phyloP scores from a whole-genome alignment of 1,284 basidiomycete genomes.

The Neonothopanus nambi region DNA sequence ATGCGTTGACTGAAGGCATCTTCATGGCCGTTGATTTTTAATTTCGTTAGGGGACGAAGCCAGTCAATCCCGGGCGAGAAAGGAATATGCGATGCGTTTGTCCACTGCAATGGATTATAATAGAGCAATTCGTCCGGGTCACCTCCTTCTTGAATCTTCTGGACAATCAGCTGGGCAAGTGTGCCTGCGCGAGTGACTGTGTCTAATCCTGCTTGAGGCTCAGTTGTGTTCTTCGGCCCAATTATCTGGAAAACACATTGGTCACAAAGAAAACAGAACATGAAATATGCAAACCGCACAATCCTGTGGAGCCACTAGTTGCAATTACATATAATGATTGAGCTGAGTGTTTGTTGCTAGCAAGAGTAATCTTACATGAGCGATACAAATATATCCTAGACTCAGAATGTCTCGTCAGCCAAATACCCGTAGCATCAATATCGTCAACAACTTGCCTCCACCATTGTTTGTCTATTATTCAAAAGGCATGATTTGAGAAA shows the following conservation, averaged over 20 bases:
- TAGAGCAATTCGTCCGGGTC: constrained; percentile 48
- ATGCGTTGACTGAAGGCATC: constrained; percentile 51
- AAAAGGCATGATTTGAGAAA: constrained; percentile 13
- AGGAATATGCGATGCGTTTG: constrained; percentile 46
- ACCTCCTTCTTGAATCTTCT: constrained; percentile 41
- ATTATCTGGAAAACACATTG: constrained; percentile 40
- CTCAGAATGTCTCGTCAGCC: neutral
- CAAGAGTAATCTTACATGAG: constrained; percentile 44
- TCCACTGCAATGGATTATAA: constrained; percentile 55
- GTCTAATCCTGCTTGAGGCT: constrained; percentile 59
- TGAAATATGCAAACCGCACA: constrained; percentile 33
- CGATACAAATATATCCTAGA: constrained; percentile 56
- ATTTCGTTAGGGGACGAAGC: constrained; percentile 42
- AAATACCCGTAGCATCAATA: neutral
- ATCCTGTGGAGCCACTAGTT: constrained; percentile 62
- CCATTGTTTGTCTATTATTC: constrained; percentile 54
- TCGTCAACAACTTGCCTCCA: constrained; percentile 39
- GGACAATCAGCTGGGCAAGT: constrained; percentile 51
- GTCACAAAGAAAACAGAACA: neutral
- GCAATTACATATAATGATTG: constrained; percentile 8
- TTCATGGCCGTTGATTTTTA: constrained; percentile 44
- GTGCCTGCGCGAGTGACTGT: constrained; percentile 50
- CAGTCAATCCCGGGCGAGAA: constrained; percentile 46
- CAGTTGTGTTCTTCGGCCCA: constrained; percentile 51
- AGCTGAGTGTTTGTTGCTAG: neutral